Percentiles rank a stretch among this genome's conserved stretches.
These are phyloP conservation scores for Talaromyces rugulosus DNA, from an alignment of 2,329 filamentous ascomycete genomes.

Conservation along the genomic window DNA sequence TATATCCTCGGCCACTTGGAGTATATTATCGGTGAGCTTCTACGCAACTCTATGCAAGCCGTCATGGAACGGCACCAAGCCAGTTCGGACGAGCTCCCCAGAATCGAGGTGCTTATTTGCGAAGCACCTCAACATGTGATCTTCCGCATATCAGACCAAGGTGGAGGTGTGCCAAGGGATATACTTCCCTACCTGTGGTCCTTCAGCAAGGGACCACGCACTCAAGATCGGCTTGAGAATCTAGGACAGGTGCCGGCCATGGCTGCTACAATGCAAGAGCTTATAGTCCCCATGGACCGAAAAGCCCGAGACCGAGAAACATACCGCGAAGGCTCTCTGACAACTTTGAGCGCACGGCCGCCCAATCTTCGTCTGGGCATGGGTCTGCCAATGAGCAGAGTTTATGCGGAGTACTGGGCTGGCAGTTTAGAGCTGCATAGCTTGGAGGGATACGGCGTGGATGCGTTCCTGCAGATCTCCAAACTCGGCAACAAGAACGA, in stretches of 20 bases:
- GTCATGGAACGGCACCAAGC: constrained; percentile 70
- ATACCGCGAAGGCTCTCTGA: constrained; percentile 62
- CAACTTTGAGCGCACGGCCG: constrained; percentile 73
- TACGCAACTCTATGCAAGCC: constrained; percentile 92
- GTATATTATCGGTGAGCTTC: constrained; percentile 92
- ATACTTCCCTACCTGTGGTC: constrained; percentile 91
- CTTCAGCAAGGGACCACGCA: constrained; percentile 87
- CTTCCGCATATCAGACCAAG: constrained; percentile 91
- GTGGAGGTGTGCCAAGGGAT: constrained; percentile 82
- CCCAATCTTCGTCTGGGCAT: constrained; percentile 87
- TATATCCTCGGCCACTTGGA: constrained; percentile 95
- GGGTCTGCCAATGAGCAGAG: constrained; percentile 85
- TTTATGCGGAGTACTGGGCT: constrained; percentile 98
- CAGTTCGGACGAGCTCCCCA: constrained; percentile 55
- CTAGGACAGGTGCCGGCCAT: constrained; percentile 82
- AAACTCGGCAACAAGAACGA: constrained; percentile 98
- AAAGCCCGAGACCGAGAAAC: constrained; percentile 29
- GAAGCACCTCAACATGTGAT: constrained; percentile 94
- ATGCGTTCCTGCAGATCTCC: constrained; percentile 93
- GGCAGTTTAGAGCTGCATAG: constrained; percentile 87
- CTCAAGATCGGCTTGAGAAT: constrained; percentile 73
- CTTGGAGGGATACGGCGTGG: constrained; percentile 90
- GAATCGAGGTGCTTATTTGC: constrained; percentile 91
- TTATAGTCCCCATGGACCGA: constrained; percentile 48
- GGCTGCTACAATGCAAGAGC: constrained; percentile 88